phyloP scores from a whole-genome alignment of 192 early-diverging fungal genomes.

The Backusella westeae region DNA sequence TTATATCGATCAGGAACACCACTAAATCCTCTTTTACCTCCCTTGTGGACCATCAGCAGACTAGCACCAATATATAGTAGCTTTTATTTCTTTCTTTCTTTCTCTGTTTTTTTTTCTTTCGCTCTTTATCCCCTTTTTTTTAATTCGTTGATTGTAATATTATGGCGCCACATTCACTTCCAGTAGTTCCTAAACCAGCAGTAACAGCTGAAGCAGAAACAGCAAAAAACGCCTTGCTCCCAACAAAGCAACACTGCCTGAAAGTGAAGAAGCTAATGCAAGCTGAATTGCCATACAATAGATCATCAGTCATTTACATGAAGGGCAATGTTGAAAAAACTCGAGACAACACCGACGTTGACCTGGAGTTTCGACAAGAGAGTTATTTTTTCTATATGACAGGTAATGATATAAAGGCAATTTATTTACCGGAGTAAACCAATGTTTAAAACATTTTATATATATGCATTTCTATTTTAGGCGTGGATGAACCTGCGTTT shows the following conservation, averaged over 20 bases:
- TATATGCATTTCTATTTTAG: conserved; percentile 11
- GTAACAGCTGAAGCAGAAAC: not conserved
- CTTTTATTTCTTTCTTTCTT: not conserved
- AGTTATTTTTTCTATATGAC: conserved; percentile 89
- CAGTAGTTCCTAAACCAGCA: not conserved
- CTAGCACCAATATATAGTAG: not conserved
- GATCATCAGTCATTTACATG: conserved; percentile 33
- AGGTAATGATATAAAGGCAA: conserved; percentile 47
- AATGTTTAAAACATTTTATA: not conserved
- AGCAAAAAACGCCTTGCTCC: not conserved
- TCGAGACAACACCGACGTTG: conserved; percentile 50
- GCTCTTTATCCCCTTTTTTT: not conserved
- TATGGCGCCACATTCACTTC: conserved; percentile 22
- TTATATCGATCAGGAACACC: not conserved
- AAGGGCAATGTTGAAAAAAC: conserved; percentile 55
- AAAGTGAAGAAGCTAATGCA: conserved; percentile 26
- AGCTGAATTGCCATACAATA: not conserved
- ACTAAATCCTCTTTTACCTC: not conserved
- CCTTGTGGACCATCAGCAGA: conserved; percentile 13
- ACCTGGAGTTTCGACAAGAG: conserved; percentile 83
- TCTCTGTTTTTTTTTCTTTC: not conserved
- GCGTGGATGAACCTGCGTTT: conserved; percentile 75
- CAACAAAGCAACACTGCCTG: conserved; percentile 37
- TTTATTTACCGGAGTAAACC: conserved; percentile 7
- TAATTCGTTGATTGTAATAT: not conserved